A percentile compares a stretch with the other conserved stretches of the same genome.
These are phyloP conservation scores for Ceratocystis albifundus DNA, from an alignment of 2,329 filamentous ascomycete species.

Conservation along the genomic window DNA sequence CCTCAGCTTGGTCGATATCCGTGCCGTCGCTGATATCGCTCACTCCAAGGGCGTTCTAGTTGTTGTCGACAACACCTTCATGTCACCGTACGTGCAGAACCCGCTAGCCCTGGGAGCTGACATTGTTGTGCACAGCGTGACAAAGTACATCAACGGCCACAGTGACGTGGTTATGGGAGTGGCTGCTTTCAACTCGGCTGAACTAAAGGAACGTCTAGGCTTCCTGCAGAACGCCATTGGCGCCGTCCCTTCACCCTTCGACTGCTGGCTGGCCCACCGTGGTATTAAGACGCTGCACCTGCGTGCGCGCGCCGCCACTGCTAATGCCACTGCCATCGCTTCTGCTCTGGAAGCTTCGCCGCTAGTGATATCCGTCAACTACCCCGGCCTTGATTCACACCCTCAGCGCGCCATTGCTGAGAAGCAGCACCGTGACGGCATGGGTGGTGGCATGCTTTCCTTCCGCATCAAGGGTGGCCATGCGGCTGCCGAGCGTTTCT, in stretches of 20 bases:
- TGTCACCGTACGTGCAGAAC: constrained; percentile 93
- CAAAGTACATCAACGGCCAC: constrained; percentile 99
- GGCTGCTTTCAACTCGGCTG: constrained; percentile 82
- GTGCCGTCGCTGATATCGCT: constrained; percentile 68
- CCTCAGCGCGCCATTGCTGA: constrained; percentile 72
- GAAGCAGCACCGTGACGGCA: constrained; percentile 84
- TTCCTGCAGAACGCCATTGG: constrained; percentile 98
- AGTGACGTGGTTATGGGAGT: constrained; percentile 95
- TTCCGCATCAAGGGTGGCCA: constrained; percentile 88
- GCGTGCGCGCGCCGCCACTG: constrained; percentile 70
- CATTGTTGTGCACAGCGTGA: constrained; percentile 92
- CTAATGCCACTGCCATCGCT: constrained; percentile 70
- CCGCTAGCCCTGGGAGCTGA: constrained; percentile 90
- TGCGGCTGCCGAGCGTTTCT: constrained; percentile 80
- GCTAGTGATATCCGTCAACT: constrained; percentile 83
- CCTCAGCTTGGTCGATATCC: constrained; percentile 82
- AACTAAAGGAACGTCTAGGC: constrained; percentile 61
- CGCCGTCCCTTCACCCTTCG: constrained; percentile 85
- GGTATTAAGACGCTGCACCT: constrained; percentile 95
- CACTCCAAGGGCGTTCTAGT: constrained; percentile 84
- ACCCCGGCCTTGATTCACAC: constrained; percentile 81
- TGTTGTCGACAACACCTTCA: constrained; percentile 98
- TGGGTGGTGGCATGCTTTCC: constrained; percentile 94
- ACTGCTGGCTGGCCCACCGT: constrained; percentile 95
- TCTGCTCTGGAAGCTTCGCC: constrained; percentile 64